Base-by-base conservation (phyloP, 805 yeast species). In the Myxozyma sirexii region DNA sequence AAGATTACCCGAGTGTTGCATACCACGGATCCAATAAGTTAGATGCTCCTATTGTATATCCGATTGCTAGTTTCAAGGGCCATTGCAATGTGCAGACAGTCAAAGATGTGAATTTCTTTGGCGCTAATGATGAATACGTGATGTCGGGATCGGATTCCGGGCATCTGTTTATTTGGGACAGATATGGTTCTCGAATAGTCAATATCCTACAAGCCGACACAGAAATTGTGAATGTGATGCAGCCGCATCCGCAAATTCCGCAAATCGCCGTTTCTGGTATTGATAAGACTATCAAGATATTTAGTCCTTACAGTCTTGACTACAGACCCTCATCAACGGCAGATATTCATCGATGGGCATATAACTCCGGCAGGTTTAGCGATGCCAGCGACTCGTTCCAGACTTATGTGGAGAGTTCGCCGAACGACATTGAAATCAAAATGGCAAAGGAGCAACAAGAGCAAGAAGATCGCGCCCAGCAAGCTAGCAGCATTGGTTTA, bases 61-160 rank as follows among this genome's bases (percentile, higher is more conserved):
- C 57, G 5, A 37, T 38, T 4, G 21, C 37, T 6, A 21, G 33
- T 12, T 63, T 17, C 46, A 29, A 26, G 13, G 66, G 66, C 15
- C 65, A 62, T 29, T 56, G 58, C 31, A 63, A 62, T 33, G 63
- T 63, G 3, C 59, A 56, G 42, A 62, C 66, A n/a, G 62, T 64
- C 17, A 63, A 59, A 38, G 64, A 63, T 31, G 67, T 63, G 15
- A 60, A 59, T 33, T 64, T 64, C 29, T 64, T 33, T 41, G 67
- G 67, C 12, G 46, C 51, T 21, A 27, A 56, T 24, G 67, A 64
- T 44, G 67, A 64, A 41, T 64, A 63, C 37, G 57, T 64, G 21
- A 46, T 64, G 56, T 59, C 67, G 13, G 67, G 67, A n/a, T 64
- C 67, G 6, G 67, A 64, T 39, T 56, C 56, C 39, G 66, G 66